Evolutionary conservation across 2,329 filamentous ascomycete species (phyloP).

Genomic region (Cercospora beticola): DNA sequence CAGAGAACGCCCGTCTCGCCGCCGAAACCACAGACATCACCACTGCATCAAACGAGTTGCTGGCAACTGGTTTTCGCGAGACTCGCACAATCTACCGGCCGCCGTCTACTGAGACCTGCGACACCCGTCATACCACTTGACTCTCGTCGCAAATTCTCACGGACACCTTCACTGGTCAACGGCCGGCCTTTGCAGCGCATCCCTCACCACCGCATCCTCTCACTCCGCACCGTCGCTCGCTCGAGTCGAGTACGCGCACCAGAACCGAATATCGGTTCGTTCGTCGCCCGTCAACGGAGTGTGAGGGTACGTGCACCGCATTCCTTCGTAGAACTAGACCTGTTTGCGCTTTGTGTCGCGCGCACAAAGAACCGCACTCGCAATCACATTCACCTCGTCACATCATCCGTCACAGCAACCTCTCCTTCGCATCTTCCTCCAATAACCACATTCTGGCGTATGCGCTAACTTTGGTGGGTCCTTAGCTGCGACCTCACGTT

Average conservation of each 20-base stretch:
- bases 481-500: slow-evolving; percentile 26
- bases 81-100: slow-evolving; percentile 35
- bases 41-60: slow-evolving; percentile 20
- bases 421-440: background rate
- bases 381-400: slow-evolving; percentile 6
- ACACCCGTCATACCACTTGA: slow-evolving; percentile 18
- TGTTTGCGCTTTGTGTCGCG: slow-evolving; percentile 24
- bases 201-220: slow-evolving; percentile 17
- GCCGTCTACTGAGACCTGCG: slow-evolving; percentile 33
- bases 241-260: slow-evolving; percentile 6
- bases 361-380: slow-evolving; percentile 15
- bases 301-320: slow-evolving; percentile 32
- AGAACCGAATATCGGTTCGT: slow-evolving; percentile 8
- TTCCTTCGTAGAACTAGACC: slow-evolving; percentile 20
- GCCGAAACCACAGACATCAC: slow-evolving; percentile 14
- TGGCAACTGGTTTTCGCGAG: slow-evolving; percentile 29
- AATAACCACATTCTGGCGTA: background rate
- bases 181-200: slow-evolving; percentile 31
- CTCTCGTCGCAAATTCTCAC: slow-evolving; percentile 36
- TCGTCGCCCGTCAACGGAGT: slow-evolving; percentile 22
- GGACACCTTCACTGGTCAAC: slow-evolving; percentile 65
- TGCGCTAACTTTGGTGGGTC: slow-evolving; percentile 23
- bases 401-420: background rate
- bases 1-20: slow-evolving; percentile 25
- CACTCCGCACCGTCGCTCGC: slow-evolving; percentile 14